Percentiles rank a stretch among this genome's conserved stretches.
Conservation (phyloP, 148 eudicot species). For the Chenopodium berlandieri region DNA sequence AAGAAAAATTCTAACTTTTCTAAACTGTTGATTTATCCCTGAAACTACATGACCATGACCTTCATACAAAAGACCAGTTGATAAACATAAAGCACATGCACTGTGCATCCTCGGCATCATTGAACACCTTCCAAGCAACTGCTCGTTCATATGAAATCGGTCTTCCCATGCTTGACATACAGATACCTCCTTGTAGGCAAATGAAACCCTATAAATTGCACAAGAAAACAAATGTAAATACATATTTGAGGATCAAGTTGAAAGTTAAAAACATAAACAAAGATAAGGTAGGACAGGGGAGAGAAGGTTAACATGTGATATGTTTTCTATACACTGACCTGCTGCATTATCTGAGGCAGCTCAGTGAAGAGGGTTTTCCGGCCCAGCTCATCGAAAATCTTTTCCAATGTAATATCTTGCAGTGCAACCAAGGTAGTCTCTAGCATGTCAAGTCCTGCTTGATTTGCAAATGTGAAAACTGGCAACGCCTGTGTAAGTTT, state of each 20-base stretch:
- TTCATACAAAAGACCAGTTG: slow-evolving; percentile 78
- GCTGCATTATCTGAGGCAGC: slow-evolving; percentile 80
- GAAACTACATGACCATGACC: neutral
- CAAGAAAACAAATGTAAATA: neutral
- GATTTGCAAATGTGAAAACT: slow-evolving; percentile 74
- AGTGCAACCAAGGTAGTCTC: slow-evolving; percentile 77
- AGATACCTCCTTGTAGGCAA: slow-evolving; percentile 66
- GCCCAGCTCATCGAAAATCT: slow-evolving; percentile 69
- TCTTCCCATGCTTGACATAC: slow-evolving; percentile 80
- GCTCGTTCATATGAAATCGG: slow-evolving; percentile 68
- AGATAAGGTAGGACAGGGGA: neutral
- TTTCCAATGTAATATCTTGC: slow-evolving; percentile 67
- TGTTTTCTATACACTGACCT: slow-evolving; percentile 34
- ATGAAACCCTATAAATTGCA: slow-evolving; percentile 50
- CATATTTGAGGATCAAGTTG: neutral
- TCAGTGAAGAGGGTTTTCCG: slow-evolving; percentile 53
- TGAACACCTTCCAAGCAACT: slow-evolving; percentile 80
- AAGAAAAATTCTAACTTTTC: slow-evolving; percentile 5
- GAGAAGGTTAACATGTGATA: neutral
- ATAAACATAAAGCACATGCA: slow-evolving; percentile 74
- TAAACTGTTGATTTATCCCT: slow-evolving; percentile 3
- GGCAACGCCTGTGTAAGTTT: slow-evolving; percentile 55
- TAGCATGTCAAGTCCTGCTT: slow-evolving; percentile 81
- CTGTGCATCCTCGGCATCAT: slow-evolving; percentile 58
- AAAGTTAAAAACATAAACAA: neutral